Base-by-base conservation (phyloP, 768 basidiomycete genomes). In the Podaxis carcinomalis region DNA sequence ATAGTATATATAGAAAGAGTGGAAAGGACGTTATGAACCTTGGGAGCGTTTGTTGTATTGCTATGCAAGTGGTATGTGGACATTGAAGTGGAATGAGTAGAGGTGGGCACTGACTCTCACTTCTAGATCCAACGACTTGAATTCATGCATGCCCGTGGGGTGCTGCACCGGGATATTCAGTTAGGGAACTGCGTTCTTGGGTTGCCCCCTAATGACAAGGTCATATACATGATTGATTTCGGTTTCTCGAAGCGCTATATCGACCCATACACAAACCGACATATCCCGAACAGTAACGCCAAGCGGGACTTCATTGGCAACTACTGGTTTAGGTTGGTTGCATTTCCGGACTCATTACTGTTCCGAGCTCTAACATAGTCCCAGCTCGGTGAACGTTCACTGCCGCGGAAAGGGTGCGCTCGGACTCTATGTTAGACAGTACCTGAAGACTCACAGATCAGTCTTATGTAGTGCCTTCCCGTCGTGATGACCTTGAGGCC, bases 181-280 rank as follows among this genome's bases (percentile, higher is more conserved):
- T 80, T 91, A 5, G 90, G 90, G 1, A 92, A 92, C 69, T 88
- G 86, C 65, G 84, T 83, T 2, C 69, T 91, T 56, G 90, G 90
- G 13, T 75, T 80, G 52, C 72, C 78, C 3, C 84, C 87, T 0
- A 74, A 89, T 63, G 77, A 87, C 13, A 78, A 78, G 55, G 78
- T 73, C 39, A 77, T 92, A 63, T 92, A 90, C 67, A 88, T 92
- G 89, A 92, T 92, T 66, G 90, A 92, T 70, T 92, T 92, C 68
- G 90, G 90, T 13, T 92, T 92, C 70, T 89, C 89, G 16, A 92
- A 91, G 67, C 80, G 80, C 35, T 92, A 89, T 64, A 84, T 91
- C 63, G 88, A 92, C 71, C 80, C 81, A 21, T 63, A 70, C 50
- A 89, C 87, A 2, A 78, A 73, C 46, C 80, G 81, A n/a, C 90